A percentile compares a stretch with the other conserved stretches of the same genome.
Conservation (phyloP, 2,329 filamentous ascomycete genomes). For the Amylocarpus encephaloides region DNA sequence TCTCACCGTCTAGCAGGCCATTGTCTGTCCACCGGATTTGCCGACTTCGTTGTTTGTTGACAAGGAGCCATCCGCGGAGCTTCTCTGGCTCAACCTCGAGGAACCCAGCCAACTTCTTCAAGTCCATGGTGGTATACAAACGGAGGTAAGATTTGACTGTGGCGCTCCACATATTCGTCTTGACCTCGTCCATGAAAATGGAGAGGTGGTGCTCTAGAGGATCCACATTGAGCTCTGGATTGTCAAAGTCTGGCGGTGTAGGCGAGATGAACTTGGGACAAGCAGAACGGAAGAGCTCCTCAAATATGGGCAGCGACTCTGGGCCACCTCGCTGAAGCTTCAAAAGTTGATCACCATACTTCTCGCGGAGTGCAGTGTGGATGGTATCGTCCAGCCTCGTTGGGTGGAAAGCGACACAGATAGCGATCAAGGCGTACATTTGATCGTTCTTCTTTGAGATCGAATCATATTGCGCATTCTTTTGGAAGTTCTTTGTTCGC, state of each 20-base stretch:
- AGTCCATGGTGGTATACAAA: constrained; percentile 98
- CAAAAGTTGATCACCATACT: constrained; percentile 97
- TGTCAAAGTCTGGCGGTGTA: constrained; percentile 94
- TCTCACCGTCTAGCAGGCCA: constrained; percentile 83
- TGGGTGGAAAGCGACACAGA: constrained; percentile 97
- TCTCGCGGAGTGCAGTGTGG: constrained; percentile 94
- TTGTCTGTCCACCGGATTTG: constrained; percentile 92
- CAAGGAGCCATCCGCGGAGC: constrained; percentile 84
- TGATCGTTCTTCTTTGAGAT: constrained; percentile 99
- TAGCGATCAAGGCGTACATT: constrained; percentile 98
- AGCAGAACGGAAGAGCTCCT: constrained; percentile 95
- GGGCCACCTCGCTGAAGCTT: constrained; percentile 95
- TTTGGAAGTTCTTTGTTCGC: constrained; percentile 99
- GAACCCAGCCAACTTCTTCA: constrained; percentile 97
- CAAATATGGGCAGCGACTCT: constrained; percentile 91
- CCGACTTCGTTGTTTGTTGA: constrained; percentile 98
- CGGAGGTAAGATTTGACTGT: constrained; percentile 98
- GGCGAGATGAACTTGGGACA: constrained; percentile 99
- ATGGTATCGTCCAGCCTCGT: constrained; percentile 98
- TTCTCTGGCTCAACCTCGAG: constrained; percentile 95
- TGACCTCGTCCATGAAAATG: constrained; percentile 99
- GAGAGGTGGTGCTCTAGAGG: constrained; percentile 94
- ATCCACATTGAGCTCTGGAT: constrained; percentile 91
- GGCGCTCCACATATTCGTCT: constrained; percentile 97
- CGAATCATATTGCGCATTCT: constrained; percentile 95